These are phyloP conservation scores for Hirsutella minnesotensis DNA, from an alignment of 2,329 filamentous ascomycete genomes.

Conservation along the genomic window DNA sequence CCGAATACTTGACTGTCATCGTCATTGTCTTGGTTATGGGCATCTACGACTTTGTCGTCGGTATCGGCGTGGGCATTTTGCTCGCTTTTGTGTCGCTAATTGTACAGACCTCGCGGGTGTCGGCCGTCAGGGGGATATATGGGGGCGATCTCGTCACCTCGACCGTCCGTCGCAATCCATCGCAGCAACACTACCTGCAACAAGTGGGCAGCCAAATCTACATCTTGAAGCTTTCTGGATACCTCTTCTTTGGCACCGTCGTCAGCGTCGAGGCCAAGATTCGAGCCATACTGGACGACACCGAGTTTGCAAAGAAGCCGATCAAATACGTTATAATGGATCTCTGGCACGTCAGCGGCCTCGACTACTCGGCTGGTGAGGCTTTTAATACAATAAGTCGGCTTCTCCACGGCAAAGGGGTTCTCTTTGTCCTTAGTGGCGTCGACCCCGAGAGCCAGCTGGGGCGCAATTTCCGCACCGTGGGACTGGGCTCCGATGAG, in stretches of 20 bases:
- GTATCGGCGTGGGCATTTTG: conserved; percentile 83
- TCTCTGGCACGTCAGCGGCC: conserved; percentile 75
- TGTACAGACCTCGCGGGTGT: conserved; percentile 80
- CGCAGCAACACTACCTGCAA: conserved; percentile 76
- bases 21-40: conserved; percentile 94
- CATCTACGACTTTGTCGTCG: conserved; percentile 88
- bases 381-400: conserved; percentile 89
- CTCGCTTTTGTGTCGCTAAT: conserved; percentile 86
- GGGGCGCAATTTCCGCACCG: conserved; percentile 67
- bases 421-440: conserved; percentile 74
- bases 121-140: conserved; percentile 82
- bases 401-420: conserved; percentile 62
- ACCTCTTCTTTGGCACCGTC: conserved; percentile 97
- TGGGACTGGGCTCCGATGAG: conserved; percentile 65
- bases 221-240: conserved; percentile 84
- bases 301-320: conserved; percentile 63
- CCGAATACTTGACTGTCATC: conserved; percentile 84
- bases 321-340: conserved; percentile 88
- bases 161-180: conserved; percentile 80
- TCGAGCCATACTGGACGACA: conserved; percentile 68
- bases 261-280: conserved; percentile 89
- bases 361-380: conserved; percentile 94
- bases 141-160: conserved; percentile 82
- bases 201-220: conserved; percentile 81
- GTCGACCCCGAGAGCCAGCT: conserved; percentile 66